A percentile compares a stretch with the other conserved stretches of the same genome.
Conservation (phyloP, 768 basidiomycete species). For the Xerocomellus dryophilus region DNA sequence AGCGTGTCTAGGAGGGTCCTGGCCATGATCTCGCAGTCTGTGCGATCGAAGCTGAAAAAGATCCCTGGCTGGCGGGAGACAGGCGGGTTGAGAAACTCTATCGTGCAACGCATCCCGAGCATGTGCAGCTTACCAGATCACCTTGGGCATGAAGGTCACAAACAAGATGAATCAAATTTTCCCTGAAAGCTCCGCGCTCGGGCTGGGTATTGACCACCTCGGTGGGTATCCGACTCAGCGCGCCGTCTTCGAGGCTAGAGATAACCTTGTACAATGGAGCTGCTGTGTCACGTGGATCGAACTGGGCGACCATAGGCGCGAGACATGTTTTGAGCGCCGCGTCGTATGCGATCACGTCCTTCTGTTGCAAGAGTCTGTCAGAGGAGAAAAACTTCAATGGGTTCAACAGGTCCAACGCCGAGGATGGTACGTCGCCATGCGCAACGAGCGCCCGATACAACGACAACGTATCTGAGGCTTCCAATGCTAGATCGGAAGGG, state of each 20-base stretch:
- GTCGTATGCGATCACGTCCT: constrained; percentile 62
- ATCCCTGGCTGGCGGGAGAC: constrained; percentile 51
- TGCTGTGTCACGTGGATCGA: constrained; percentile 33
- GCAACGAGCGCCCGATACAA: constrained; percentile 47
- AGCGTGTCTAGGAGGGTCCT: constrained; percentile 36
- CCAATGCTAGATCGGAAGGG: constrained; percentile 62
- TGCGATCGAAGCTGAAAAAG: constrained; percentile 64
- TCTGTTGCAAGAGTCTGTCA: constrained; percentile 47
- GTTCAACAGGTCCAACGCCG: constrained; percentile 30
- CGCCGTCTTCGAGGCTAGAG: constrained; percentile 38
- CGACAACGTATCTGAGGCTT: constrained; percentile 53
- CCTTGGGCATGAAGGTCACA: constrained; percentile 54
- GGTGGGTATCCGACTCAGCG: constrained; percentile 24
- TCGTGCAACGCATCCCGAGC: neutral
- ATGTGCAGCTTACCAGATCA: constrained; percentile 45
- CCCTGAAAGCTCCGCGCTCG: constrained; percentile 27
- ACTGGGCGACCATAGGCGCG: constrained; percentile 33
- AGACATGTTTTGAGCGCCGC: constrained; percentile 46
- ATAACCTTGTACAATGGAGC: constrained; percentile 42
- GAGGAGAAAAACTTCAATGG: constrained; percentile 46
- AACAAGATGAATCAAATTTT: constrained; percentile 50
- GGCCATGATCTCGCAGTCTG: constrained; percentile 55
- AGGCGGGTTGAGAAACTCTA: neutral
- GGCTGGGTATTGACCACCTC: constrained; percentile 35
- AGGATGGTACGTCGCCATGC: constrained; percentile 22